Evolutionary conservation across 495 filamentous ascomycete genomes (phyloP), one percentile per base, ranked within the genome.

Genomic region (Xylaria cubensis): DNA sequence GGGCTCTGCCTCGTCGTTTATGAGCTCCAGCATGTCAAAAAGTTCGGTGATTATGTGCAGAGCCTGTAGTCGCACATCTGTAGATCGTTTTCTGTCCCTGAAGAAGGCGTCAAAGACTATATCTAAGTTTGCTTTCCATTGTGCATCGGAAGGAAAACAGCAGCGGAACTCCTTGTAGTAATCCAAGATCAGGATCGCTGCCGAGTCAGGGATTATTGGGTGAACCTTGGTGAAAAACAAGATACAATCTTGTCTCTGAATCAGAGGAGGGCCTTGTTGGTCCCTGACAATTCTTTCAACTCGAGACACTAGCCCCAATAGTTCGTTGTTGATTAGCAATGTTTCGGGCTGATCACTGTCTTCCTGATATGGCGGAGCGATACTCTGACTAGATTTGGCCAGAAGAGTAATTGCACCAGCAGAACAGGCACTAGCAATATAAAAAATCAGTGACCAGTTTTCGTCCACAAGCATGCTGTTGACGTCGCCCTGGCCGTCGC

Each of bases 41-140:
- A 92, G 88, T 64, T 94, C 92, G 55, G 88, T 89, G 46, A 97
- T 79, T 1, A 87, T 87, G 71, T 91, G 87, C 59, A 95, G 78
- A 46, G 92, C 91, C 26, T 88, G 83, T 13, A 93, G 82, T 19
- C 94, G 91, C 69, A 94, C 88, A 50, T 89, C 85, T 1, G 90
- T 86, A 32, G 89, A 85, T 61, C 93, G 89, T 64, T 78, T 85
- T 15, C 83, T 86, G 73, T 92, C 86, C 46, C 85, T 87, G 64
- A 95, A 88, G 73, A 97, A 91, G 13, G 87, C 84, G 34, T 88
- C 83, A 62, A 94, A 82, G 1, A 96, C 81, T 9, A 85, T 81
- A 32, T 80, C 86, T 32, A 90, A 87, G 72, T 93, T 90, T 6
- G 82, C 81, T 41, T 91, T 83, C 91, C 93, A 97, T 10, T 87